Base-by-base conservation (phyloP, 1,139 yeast genomes). In the Blastobotrys ciferrii region DNA sequence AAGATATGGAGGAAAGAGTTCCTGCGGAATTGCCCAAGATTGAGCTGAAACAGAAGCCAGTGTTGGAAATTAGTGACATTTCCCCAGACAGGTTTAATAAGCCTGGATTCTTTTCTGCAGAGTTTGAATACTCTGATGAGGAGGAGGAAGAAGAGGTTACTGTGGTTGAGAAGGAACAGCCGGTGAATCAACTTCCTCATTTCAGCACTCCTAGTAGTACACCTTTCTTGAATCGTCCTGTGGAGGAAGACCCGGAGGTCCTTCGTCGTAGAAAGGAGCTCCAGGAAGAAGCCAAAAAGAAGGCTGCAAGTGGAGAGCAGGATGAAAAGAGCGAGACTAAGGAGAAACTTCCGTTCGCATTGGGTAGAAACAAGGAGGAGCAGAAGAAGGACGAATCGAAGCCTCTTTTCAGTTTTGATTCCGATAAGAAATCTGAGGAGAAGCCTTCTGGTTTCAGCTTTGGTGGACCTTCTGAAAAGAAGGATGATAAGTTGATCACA, bases 101-200 rank as follows among this genome's bases (percentile, higher is more conserved):
- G 19, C 63, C 63, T 0, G 67, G 67, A 1, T 64, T 56, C 41
- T 63, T 64, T 43, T 53, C 62, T 15, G 66, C 64, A 4, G 59
- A 55, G 30, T 56, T 61, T 42, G 64, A 60, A 32, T 63, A 59
- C 40, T 48, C 56, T 23, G 58, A 56, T n/a, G 64, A 59, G 15
- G 64, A 60, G 13, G 52, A 45, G 12, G 57, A 55, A 12, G 50
- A 51, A 18, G 41, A 42, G 4, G 35, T 23, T 31, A 13, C 28
- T 15, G 17, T 20, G n/a, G 19, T 17, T 4, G 33, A 32, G n/a
- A 49, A 42, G 33, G 17, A 36, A 9, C 17, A n/a, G 28, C 23
- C 42, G 4, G n/a, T 14, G 11, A 41, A 41, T 9, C 28, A 23
- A 9, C 28, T 23, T 23, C 28, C 28, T 5, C 28, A 23, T 23